phyloP scores from a whole-genome alignment of 179 eudicot species.

The Silene coronaria region DNA sequence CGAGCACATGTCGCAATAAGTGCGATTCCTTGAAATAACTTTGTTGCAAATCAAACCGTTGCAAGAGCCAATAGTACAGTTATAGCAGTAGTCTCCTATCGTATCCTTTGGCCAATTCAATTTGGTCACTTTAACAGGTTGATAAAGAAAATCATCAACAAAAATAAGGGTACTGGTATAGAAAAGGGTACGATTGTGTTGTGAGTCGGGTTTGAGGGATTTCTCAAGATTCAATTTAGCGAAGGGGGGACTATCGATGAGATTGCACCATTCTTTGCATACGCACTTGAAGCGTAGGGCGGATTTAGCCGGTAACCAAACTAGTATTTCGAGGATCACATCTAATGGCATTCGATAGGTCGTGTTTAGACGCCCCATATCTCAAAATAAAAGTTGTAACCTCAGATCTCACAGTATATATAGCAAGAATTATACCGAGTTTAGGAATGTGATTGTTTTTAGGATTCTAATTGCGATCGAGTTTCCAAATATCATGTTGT shows the following conservation, averaged over 20 bases:
- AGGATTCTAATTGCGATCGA: no score
- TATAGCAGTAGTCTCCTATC: no score
- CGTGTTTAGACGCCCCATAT: no score
- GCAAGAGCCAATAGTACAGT: not conserved
- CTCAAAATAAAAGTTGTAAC: no score
- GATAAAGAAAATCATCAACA: not conserved
- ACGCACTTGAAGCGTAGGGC: not conserved
- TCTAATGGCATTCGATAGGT: not conserved
- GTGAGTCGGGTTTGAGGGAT: not conserved
- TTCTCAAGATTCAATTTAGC: not conserved
- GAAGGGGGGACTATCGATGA: not conserved
- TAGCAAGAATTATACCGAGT: no score
- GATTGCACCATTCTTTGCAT: conserved; percentile 3
- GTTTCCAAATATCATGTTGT: no score
- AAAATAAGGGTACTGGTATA: not conserved
- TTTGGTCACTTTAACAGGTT: not conserved
- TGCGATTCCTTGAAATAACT: no score
- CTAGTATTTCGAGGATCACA: not conserved
- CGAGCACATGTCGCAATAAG: no score
- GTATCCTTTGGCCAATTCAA: not conserved
- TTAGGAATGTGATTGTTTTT: no score
- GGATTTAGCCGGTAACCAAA: not conserved
- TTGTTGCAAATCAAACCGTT: no score
- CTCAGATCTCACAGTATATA: no score
- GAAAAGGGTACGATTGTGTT: not conserved